Evolutionary conservation across 768 basidiomycete species (phyloP).

Genomic region (Tylopilus sp.): DNA sequence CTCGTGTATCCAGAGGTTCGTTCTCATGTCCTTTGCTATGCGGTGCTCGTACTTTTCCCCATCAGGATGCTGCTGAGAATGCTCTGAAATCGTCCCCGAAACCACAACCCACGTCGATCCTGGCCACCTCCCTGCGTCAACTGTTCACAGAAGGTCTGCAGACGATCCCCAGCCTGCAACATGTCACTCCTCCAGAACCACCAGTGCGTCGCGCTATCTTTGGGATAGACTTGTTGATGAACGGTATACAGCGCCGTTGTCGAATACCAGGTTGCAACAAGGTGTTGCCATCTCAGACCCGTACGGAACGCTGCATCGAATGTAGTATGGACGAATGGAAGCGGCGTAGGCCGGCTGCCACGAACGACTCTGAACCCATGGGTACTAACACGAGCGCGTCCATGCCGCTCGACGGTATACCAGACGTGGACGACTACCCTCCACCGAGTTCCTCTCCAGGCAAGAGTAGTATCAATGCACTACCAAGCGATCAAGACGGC

Average conservation of each 20-base stretch:
- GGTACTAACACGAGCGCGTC: not conserved
- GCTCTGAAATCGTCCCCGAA: not conserved
- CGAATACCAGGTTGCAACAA: too few relatives aligned
- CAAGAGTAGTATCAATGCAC: not conserved
- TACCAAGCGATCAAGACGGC: too few relatives aligned
- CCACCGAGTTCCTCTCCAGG: not conserved
- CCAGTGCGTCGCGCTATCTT: conserved; percentile 3
- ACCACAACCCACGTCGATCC: not conserved
- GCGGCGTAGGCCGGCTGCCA: not conserved
- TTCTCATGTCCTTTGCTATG: not conserved
- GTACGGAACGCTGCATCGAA: conserved; percentile 16
- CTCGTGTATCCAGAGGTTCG: conserved; percentile 19
- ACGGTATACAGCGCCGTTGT: conserved; percentile 15
- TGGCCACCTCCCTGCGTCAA: not conserved
- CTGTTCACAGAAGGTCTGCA: not conserved
- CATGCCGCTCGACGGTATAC: not conserved
- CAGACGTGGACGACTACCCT: conserved; percentile 1
- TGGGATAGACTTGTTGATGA: not conserved
- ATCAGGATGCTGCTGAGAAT: conserved; percentile 7
- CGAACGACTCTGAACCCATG: not conserved
- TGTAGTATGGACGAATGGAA: conserved; percentile 23
- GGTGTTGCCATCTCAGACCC: not conserved
- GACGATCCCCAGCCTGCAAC: conserved; percentile 2
- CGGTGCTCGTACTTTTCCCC: too few relatives aligned
- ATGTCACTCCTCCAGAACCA: not conserved